These are phyloP conservation scores for Talaromyces sp. DNA, from an alignment of 2,329 filamentous ascomycete genomes.

Conservation along the genomic window DNA sequence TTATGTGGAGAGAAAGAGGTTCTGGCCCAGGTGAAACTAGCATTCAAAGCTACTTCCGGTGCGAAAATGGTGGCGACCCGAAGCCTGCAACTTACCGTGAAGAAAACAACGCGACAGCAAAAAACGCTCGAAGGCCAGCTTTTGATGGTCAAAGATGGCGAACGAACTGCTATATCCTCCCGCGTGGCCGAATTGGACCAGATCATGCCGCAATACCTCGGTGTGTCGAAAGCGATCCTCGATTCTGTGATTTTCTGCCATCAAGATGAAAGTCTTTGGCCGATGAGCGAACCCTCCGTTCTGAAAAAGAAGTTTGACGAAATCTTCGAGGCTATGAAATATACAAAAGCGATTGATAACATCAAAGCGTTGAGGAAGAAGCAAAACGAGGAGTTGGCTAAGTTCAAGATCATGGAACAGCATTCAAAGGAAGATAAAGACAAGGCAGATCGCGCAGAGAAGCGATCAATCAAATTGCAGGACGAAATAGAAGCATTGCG, in stretches of 20 bases:
- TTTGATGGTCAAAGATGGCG: conserved; percentile 71
- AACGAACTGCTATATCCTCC: conserved; percentile 73
- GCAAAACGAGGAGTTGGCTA: conserved; percentile 69
- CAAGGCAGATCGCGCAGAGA: conserved; percentile 68
- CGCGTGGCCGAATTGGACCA: conserved; percentile 76
- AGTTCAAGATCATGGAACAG: conserved; percentile 69
- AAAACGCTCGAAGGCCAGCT: conserved; percentile 84
- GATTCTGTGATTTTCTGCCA: conserved; percentile 98
- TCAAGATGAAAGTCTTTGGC: conserved; percentile 96
- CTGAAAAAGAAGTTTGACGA: conserved; percentile 95
- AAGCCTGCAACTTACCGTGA: conserved; percentile 79
- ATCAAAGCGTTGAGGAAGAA: conserved; percentile 83
- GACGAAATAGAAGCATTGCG: conserved; percentile 58
- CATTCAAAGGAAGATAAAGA: conserved; percentile 82
- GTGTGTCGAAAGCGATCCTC: conserved; percentile 83
- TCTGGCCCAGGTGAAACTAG: conserved; percentile 83
- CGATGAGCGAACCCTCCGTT: conserved; percentile 78
- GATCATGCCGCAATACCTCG: conserved; percentile 78
- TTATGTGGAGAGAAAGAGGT: conserved; percentile 83
- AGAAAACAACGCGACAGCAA: conserved; percentile 69
- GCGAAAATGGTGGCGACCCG: conserved; percentile 78
- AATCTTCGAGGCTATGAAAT: conserved; percentile 95
- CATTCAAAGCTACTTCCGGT: conserved; percentile 74
- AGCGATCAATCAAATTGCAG: conserved; percentile 61
- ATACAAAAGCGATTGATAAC: conserved; percentile 95